These are phyloP conservation scores for Thelephora aurantiotincta DNA, from an alignment of 768 basidiomycete genomes.

Conservation along the genomic window DNA sequence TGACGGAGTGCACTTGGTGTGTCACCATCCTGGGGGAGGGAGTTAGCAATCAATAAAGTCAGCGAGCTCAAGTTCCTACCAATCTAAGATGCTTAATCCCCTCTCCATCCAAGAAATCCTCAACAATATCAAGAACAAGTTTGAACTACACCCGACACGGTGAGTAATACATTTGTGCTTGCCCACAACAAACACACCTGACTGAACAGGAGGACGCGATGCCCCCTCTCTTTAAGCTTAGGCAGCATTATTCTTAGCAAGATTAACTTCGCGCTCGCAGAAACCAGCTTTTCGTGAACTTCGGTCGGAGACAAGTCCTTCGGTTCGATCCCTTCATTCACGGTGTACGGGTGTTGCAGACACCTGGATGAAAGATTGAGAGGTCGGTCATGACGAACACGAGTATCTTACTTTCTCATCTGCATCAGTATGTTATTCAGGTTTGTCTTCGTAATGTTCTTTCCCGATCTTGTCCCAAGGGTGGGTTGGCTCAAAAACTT, in stretches of 20 bases:
- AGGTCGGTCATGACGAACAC: not conserved
- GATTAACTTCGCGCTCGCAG: constrained; percentile 75
- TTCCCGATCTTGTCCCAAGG: constrained; percentile 16
- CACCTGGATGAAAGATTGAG: constrained; percentile 33
- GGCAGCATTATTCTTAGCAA: constrained; percentile 68
- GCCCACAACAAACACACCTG: constrained; percentile 37
- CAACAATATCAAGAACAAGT: constrained; percentile 73
- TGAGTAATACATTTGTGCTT: not conserved
- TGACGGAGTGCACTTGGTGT: constrained; percentile 80
- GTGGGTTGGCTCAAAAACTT: constrained; percentile 37
- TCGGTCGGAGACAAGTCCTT: constrained; percentile 37
- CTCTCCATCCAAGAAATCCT: constrained; percentile 81
- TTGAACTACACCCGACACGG: constrained; percentile 44
- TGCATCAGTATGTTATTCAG: constrained; percentile 84
- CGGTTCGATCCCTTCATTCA: constrained; percentile 70
- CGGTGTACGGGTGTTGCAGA: constrained; percentile 85
- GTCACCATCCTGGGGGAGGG: constrained; percentile 58
- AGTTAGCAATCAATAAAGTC: not conserved
- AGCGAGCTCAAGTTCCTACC: constrained; percentile 22
- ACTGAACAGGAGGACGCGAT: constrained; percentile 84
- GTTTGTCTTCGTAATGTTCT: constrained; percentile 30
- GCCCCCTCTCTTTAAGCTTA: constrained; percentile 71
- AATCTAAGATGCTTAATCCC: constrained; percentile 67
- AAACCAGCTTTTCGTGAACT: constrained; percentile 67
- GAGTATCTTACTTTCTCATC: constrained; percentile 52